Conservation (phyloP, 768 basidiomycete species). For the Hemileccinum impolitum region DNA sequence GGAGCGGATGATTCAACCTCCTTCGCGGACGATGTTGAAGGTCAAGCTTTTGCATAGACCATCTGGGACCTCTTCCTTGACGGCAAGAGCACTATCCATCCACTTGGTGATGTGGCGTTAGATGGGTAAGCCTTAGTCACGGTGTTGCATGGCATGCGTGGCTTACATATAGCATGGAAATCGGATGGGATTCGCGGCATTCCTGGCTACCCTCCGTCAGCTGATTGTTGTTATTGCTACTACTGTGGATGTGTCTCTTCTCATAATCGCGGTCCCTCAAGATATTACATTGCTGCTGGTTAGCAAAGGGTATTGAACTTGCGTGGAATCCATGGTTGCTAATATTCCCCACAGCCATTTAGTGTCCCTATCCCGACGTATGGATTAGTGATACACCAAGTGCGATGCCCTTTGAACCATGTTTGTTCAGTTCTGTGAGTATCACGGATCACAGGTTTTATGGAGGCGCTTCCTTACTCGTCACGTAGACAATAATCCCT, state of each 20-base stretch:
- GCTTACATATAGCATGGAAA: slow-evolving; percentile 41
- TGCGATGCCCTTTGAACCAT: slow-evolving; percentile 45
- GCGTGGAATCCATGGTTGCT: not conserved
- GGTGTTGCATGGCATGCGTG: not conserved
- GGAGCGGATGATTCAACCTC: slow-evolving; percentile 63
- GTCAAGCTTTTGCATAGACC: slow-evolving; percentile 54
- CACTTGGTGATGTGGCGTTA: slow-evolving; percentile 68
- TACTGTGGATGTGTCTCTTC: not conserved
- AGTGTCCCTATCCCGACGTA: slow-evolving; percentile 50
- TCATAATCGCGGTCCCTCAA: slow-evolving; percentile 10
- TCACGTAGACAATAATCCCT: slow-evolving; percentile 45
- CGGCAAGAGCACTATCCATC: slow-evolving; percentile 57
- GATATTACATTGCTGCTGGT: slow-evolving; percentile 45
- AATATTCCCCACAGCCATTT: slow-evolving; percentile 23
- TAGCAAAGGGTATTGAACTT: not conserved
- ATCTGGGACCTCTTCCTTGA: slow-evolving; percentile 75
- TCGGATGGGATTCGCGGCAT: slow-evolving; percentile 30
- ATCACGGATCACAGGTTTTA: too few relatives aligned
- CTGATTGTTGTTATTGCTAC: slow-evolving; percentile 19
- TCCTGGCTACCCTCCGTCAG: slow-evolving; percentile 28
- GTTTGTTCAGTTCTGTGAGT: slow-evolving; percentile 48
- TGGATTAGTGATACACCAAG: slow-evolving; percentile 41
- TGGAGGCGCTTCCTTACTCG: not conserved
- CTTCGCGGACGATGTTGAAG: slow-evolving; percentile 58
- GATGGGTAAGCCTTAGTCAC: slow-evolving; percentile 51